Conservation (phyloP, 345 rosid species). For the Corchorus capsularis region DNA sequence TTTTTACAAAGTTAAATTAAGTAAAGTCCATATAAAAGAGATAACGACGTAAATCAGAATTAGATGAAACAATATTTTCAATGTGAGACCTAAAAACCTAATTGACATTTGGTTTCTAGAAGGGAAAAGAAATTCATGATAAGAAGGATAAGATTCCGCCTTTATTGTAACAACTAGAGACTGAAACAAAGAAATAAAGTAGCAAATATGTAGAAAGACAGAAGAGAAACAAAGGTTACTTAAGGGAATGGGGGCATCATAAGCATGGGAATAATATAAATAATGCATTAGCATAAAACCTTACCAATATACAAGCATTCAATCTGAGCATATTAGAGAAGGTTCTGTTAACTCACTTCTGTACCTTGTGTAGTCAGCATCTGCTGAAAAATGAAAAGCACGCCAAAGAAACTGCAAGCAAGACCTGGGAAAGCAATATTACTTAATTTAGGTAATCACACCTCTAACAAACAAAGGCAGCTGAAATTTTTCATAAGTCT, state of each 20-base stretch:
- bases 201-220: neutral
- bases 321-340: constrained; percentile 27
- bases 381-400: constrained; percentile 76
- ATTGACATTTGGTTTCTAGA: no score
- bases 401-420: constrained; percentile 88
- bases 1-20: no score
- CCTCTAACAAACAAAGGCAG: constrained; percentile 6
- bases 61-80: no score
- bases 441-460: constrained; percentile 28
- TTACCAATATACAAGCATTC: constrained; percentile 8
- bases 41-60: no score
- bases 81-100: no score
- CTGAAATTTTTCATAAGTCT: constrained; percentile 15
- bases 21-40: no score
- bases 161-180: no score
- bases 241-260: neutral
- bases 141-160: no score
- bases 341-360: constrained; percentile 79
- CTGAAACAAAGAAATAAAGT: neutral
- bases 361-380: constrained; percentile 82
- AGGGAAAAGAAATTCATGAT: no score
- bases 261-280: neutral
- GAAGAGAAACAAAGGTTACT: neutral
- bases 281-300: neutral
- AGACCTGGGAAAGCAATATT: constrained; percentile 57